Base-by-base conservation (phyloP, 2,329 filamentous ascomycete genomes). In the Fusarium pseudoanthophilum region DNA sequence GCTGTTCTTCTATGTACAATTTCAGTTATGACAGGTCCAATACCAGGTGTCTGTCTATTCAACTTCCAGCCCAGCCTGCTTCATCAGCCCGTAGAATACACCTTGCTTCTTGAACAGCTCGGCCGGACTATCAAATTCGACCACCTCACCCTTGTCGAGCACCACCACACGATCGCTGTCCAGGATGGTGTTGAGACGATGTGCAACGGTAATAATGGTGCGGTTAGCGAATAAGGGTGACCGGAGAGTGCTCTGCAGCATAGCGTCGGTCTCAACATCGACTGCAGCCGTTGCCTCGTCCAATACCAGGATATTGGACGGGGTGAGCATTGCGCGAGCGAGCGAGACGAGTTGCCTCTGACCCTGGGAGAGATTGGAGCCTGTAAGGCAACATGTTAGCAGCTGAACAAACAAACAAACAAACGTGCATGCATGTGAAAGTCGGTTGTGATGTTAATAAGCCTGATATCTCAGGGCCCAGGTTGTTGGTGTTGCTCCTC, bases 171-270 rank as follows among this genome's bases (percentile, higher is more conserved):
- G 91, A 84, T 99, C 95, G 69, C 88, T 90, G 81, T 92, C 91
- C 36, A 99, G 88, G 78, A 99, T 98, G 16, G 96, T 99, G 85
- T 98, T 98, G 85, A 99, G 97, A 62, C 96, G 92, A 85, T 99
- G 96, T 32, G 96, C 96, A 78, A 99, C 97, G 2, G 96, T 99
- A 82, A 99, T 97, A 82, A 99, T 98, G 42, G 96, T 99, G 60
- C 94, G 91, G 83, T 98, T 94, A 70, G 92, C 88, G 84, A 99
- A 99, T 21, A 92, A 81, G 28, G 89, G 87, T 40, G 88, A 88
- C 39, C 90, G 87, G 62, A 92, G 84, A 32, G 91, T 92, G 53
- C 83, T 83, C 83, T 92, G 91, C 61, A 92, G 84, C 84, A 92
- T 85, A 61, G 89, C 89, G 78, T 92, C 91, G 30, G 91, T 92